Percentiles rank a stretch among this genome's conserved stretches.
Conservation (phyloP, 139 green algal genomes). For the Chlamydomonas sphaeroides region DNA sequence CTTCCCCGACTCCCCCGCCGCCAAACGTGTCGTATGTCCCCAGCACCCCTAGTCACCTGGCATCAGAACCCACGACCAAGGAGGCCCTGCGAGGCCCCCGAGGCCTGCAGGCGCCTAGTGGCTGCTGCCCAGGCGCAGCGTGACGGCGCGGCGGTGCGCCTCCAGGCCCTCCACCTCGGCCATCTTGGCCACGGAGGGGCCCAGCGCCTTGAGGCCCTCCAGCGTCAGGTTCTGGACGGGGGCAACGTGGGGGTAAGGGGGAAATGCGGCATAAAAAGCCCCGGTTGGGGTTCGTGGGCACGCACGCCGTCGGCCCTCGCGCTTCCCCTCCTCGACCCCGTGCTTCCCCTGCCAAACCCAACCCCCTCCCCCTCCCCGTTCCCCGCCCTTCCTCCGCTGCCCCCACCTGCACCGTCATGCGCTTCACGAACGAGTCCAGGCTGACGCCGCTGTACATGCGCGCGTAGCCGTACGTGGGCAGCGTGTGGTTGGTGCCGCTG, state of each 20-base stretch:
- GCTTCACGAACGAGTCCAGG: conserved; percentile 96
- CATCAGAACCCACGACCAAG: no score
- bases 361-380: background rate
- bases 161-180: conserved; percentile 95
- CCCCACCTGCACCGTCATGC: conserved; percentile 93
- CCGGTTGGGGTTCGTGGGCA: no score
- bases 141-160: conserved; percentile 93
- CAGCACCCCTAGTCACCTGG: no score
- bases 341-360: background rate
- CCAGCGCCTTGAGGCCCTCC: conserved; percentile 84
- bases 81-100: no score
- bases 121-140: conserved; percentile 85
- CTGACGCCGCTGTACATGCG: conserved; percentile 97
- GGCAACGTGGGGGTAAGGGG: background rate
- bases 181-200: conserved; percentile 94
- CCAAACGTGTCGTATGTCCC: no score
- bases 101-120: no score
- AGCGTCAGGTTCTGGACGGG: conserved; percentile 69
- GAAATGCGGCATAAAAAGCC: no score
- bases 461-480: conserved; percentile 98
- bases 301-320: no score
- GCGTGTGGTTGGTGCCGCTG: conserved; percentile 96
- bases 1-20: no score
- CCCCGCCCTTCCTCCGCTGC: background rate
- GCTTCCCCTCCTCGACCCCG: no score